Evolutionary conservation across 169 alveolate species (phyloP), one percentile per base, ranked within the genome.

Genomic region (Cyclospora cayetanensis): DNA sequence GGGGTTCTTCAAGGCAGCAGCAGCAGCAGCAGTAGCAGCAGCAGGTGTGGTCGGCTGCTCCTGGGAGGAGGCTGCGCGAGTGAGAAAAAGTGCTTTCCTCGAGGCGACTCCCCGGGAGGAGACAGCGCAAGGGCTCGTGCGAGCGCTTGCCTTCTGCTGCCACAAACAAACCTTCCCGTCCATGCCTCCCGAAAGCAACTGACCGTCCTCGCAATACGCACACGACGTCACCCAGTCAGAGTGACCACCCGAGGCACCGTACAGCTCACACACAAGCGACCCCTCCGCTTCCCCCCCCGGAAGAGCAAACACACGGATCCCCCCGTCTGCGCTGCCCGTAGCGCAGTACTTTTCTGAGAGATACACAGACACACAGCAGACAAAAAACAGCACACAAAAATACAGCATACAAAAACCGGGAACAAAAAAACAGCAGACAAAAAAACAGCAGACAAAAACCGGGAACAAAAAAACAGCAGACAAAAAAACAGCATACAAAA

Each of bases 321-420:
- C 83, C 50, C 85, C 91, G 65, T 91, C 94, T 0, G 94, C 85
- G 83, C 94, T 80, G 42, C 94, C 94, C 2, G 94, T 70, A 7
- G 80, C 92, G 46, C 92, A 66, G 41, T 29, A 25, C 29, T 22
- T 20, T 41, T 43, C 92, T 87, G 68, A 27, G 31, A 18, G 27
- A 2, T 27, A 35, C 20, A n/a, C 53, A 37, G n/a, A 37, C 20
- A 70, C 22, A 25, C 83, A 22, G 50, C 50, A 55, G 15, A 12
- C 53, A 43, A 20, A 20, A 34, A 68, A 53, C 90, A 55, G 12
- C 11, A 7, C 9, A 82, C 15, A 20, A 42, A 35, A 4, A 29
- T 46, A 31, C 68, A 42, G n/a, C n/a, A n/a, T n/a, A n/a, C n/a
- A n/a, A n/a, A n/a, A n/a, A n/a, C n/a, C n/a, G n/a, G n/a, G n/a